A percentile compares a stretch with the other conserved stretches of the same genome.
Conservation (phyloP, 495 filamentous ascomycete genomes). For the Penicillium coffeae region DNA sequence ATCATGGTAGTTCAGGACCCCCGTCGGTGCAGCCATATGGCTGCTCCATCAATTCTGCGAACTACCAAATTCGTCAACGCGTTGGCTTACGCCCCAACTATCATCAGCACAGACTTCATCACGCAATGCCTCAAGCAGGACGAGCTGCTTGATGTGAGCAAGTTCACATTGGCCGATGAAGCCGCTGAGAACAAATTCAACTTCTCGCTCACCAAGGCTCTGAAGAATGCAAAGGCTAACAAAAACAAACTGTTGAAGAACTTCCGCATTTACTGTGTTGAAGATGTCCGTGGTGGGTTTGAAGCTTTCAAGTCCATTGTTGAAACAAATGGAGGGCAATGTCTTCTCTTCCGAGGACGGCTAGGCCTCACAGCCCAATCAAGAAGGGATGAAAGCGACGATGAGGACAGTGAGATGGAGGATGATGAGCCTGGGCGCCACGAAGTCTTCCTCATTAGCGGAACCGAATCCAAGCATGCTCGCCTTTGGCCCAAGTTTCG, state of each 20-base stretch:
- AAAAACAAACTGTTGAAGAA: slow-evolving; percentile 66
- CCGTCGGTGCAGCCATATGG: slow-evolving; percentile 75
- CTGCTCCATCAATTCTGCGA: slow-evolving; percentile 78
- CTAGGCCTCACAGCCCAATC: slow-evolving; percentile 53
- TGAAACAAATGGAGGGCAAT: slow-evolving; percentile 81
- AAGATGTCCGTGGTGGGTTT: slow-evolving; percentile 70
- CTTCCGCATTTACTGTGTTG: slow-evolving; percentile 76
- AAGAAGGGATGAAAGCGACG: slow-evolving; percentile 44
- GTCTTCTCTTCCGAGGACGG: slow-evolving; percentile 71
- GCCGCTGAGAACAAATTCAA: slow-evolving; percentile 65
- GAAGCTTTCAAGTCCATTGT: slow-evolving; percentile 82
- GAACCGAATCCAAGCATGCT: slow-evolving; percentile 58
- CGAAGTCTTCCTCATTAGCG: slow-evolving; percentile 74
- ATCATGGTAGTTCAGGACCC: slow-evolving; percentile 74
- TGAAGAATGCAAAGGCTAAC: slow-evolving; percentile 68
- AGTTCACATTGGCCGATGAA: slow-evolving; percentile 65
- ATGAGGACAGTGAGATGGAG: slow-evolving; percentile 41
- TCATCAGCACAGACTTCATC: slow-evolving; percentile 76
- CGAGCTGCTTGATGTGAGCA: slow-evolving; percentile 54
- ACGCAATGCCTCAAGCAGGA: slow-evolving; percentile 63
- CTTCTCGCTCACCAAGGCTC: slow-evolving; percentile 61
- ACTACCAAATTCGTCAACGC: slow-evolving; percentile 91
- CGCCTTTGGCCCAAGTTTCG: slow-evolving; percentile 77
- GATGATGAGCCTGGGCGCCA: slow-evolving; percentile 58
- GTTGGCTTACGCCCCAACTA: slow-evolving; percentile 68